Base-by-base conservation (phyloP, 371 early-diverging fungal species). In the Actinomortierella ambigua region DNA sequence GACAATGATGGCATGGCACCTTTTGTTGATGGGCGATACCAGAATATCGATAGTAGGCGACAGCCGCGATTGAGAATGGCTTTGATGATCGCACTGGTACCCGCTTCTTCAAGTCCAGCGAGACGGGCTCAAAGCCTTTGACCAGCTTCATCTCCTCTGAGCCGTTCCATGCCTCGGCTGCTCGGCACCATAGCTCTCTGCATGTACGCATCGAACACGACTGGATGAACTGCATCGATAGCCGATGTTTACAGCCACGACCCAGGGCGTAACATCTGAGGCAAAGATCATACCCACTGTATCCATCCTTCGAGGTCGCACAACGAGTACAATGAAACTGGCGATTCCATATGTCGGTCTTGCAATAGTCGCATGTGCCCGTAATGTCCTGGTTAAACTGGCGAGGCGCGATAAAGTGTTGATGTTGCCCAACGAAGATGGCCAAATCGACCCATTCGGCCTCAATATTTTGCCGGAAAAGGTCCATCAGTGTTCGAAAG, bases 291-390 rank as follows among this genome's bases (percentile, higher is more conserved):
- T 73, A 73, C 24, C 46, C 40, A 26, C 59, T 63, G 0, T 40
- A 51, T 5, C 54, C 57, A 14, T 53, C 40, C 0, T 40, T 15
- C 34, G 34, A 34, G 34, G 34, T 6, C 22, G 8, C 22, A 40
- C 75, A 73, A 11, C 28, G 34, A 7, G 22, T 7, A 78, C 88
- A 29, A 65, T 93, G 59, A 82, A 87, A 46, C 22, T 67, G 68
- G 5, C 66, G 64, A 34, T 68, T 78, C 76, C 76, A 78, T 18
- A 78, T 27, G 43, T 78, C 76, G 15, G 68, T 48, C 4, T 34
- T 54, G 54, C 79, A 78, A 49, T 62, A 76, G 43, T 76, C 76
- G 26, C 79, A 78, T 3, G 58, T 54, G 6, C 62, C 67, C 23
- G 70, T 63, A 23, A n/a, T 22, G 2, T 27, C 27, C 24, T 61